Percentiles rank a stretch among this genome's conserved stretches.
phyloP scores from a whole-genome alignment of 306 rosid genomes.

The Glycine latifolia region DNA sequence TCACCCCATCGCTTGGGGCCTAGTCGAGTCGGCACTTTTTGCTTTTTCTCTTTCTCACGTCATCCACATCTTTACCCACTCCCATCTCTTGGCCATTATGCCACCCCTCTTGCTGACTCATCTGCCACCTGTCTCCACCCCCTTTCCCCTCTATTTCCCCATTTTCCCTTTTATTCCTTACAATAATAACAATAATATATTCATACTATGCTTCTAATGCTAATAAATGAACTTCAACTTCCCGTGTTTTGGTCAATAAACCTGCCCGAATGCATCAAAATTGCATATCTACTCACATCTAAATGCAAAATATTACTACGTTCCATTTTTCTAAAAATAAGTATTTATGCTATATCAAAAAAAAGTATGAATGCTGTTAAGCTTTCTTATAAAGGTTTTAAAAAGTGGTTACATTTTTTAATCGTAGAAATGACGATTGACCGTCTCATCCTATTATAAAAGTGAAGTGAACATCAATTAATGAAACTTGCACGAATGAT shows the following conservation, averaged over 20 bases:
- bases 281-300: not conserved
- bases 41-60: constrained; percentile 11
- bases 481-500: not conserved
- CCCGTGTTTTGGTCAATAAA: not conserved
- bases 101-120: constrained; percentile 48
- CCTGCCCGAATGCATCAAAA: not conserved
- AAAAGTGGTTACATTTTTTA: not conserved
- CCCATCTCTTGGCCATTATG: too few species aligned
- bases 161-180: not conserved
- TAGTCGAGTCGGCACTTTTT: constrained; percentile 13
- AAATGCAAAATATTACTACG: not conserved
- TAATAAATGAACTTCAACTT: not conserved
- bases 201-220: too few species aligned
- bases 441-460: not conserved
- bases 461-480: not conserved
- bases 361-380: not conserved
- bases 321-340: not conserved
- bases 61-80: constrained; percentile 37
- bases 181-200: too few species aligned
- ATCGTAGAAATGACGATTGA: not conserved
- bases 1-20: not conserved
- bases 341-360: too few species aligned
- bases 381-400: not conserved
- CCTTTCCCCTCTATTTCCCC: not conserved
- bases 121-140: constrained; percentile 64